These are phyloP conservation scores for Oenanthe javanica DNA, from an alignment of 140 eudicot species.

Conservation along the genomic window DNA sequence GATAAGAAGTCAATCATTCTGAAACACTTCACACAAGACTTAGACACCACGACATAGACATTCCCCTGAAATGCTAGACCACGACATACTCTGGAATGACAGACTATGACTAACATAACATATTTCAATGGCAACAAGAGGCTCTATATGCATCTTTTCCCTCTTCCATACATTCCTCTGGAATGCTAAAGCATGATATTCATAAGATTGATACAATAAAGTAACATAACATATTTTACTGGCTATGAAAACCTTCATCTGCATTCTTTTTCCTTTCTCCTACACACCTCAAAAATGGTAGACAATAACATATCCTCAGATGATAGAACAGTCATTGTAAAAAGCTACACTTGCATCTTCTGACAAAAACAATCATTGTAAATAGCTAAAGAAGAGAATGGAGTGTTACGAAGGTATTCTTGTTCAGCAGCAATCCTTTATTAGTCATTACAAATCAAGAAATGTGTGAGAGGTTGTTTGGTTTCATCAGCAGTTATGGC, in stretches of 20 bases:
- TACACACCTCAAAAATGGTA: no score
- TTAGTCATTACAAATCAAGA: neutral
- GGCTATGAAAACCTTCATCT: neutral
- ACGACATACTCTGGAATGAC: neutral
- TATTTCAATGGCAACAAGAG: neutral
- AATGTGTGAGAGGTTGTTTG: neutral
- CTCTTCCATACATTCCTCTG: slow-evolving; percentile 3
- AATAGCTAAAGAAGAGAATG: neutral
- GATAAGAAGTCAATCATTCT: neutral
- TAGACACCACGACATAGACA: neutral
- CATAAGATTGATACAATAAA: neutral
- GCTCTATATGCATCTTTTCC: neutral
- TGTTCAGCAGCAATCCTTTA: neutral
- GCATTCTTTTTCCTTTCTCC: no score
- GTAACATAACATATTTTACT: neutral
- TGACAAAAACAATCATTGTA: neutral
- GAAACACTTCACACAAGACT: neutral
- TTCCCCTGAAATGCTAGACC: neutral
- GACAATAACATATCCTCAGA: neutral
- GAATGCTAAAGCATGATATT: neutral
- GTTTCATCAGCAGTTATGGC: neutral
- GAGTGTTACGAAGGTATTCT: neutral
- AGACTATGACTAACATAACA: neutral
- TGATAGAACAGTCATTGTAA: neutral
- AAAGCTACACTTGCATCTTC: neutral